These are phyloP conservation scores for Fusarium veterinarium DNA, from an alignment of 2,329 filamentous ascomycete species.

Conservation along the genomic window DNA sequence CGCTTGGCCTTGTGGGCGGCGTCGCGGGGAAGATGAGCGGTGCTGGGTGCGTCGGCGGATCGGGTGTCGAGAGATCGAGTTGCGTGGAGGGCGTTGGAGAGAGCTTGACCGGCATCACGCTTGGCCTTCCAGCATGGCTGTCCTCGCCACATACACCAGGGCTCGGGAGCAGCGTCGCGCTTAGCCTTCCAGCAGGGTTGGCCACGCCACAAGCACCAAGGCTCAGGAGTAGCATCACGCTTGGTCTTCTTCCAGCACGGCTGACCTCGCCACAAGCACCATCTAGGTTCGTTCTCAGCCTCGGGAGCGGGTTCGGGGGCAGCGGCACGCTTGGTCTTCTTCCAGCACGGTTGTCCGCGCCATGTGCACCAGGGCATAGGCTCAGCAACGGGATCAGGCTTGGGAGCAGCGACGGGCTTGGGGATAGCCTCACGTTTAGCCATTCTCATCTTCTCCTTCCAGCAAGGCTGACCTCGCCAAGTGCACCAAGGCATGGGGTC, in stretches of 20 bases:
- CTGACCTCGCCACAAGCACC: constrained; percentile 54
- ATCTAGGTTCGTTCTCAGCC: constrained; percentile 23
- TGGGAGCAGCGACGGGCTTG: neutral
- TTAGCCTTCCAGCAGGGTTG: constrained; percentile 34
- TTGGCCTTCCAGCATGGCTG: constrained; percentile 57
- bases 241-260: constrained; percentile 54
- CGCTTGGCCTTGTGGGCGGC: constrained; percentile 54
- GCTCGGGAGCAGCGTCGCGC: constrained; percentile 34
- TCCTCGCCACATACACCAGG: constrained; percentile 53
- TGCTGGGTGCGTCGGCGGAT: constrained; percentile 29
- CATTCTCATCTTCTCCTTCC: constrained; percentile 32
- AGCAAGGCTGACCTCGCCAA: constrained; percentile 7
- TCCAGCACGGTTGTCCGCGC: constrained; percentile 25
- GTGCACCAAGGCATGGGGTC: constrained; percentile 13
- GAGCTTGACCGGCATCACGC: constrained; percentile 52
- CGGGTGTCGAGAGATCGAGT: constrained; percentile 45
- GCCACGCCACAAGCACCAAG: constrained; percentile 21
- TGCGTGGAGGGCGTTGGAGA: constrained; percentile 46
- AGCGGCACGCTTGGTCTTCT: constrained; percentile 18
- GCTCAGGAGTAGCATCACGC: constrained; percentile 5
- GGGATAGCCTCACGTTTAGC: constrained; percentile 1
- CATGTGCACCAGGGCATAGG: constrained; percentile 15
- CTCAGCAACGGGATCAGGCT: constrained; percentile 4
- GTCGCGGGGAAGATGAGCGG: constrained; percentile 45
- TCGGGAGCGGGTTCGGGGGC: neutral